Percentiles rank a stretch among this genome's conserved stretches.
Evolutionary conservation across 441 rosid species (phyloP).

Genomic region (Eutrema salsugineum): DNA sequence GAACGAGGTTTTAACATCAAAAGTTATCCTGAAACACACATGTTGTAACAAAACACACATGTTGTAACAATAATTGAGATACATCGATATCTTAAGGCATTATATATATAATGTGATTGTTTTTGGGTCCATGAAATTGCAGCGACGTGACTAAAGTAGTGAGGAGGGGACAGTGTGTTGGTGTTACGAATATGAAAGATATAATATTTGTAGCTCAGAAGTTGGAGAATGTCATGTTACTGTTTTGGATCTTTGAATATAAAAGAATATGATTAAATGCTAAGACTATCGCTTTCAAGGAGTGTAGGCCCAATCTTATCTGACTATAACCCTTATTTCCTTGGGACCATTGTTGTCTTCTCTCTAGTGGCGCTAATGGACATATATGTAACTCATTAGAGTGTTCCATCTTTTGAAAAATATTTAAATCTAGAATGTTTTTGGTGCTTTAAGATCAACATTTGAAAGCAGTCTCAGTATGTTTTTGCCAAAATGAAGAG

Average conservation of each 20-base stretch:
- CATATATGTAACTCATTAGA: not conserved
- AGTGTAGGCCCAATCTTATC: slow-evolving; percentile 32
- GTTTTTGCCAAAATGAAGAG: not conserved
- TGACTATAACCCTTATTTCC: slow-evolving; percentile 7
- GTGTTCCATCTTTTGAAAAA: not conserved
- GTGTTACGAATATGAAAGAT: slow-evolving; percentile 29
- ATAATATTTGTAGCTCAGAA: slow-evolving; percentile 18
- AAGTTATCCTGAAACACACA: slow-evolving; percentile 1
- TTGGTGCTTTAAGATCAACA: not conserved
- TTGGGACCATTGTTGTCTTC: slow-evolving; percentile 23
- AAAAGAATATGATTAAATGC: slow-evolving; percentile 3
- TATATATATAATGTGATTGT: not conserved
- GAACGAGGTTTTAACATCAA: slow-evolving; percentile 3
- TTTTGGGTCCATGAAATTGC: slow-evolving; percentile 27
- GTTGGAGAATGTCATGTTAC: slow-evolving; percentile 18
- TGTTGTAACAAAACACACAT: slow-evolving; percentile 6
- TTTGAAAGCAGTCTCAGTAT: not conserved
- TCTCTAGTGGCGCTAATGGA: slow-evolving; percentile 13
- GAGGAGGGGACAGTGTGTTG: slow-evolving; percentile 25
- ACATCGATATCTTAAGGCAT: not conserved
- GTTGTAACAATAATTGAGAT: slow-evolving; percentile 27
- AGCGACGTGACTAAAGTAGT: slow-evolving; percentile 25
- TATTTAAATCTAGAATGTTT: slow-evolving; percentile 10
- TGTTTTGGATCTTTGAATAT: not conserved
- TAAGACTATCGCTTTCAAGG: slow-evolving; percentile 19